Percentiles rank a stretch among this genome's conserved stretches.
phyloP scores from a whole-genome alignment of 2,329 filamentous ascomycete species.

The Epichloe elymi region DNA sequence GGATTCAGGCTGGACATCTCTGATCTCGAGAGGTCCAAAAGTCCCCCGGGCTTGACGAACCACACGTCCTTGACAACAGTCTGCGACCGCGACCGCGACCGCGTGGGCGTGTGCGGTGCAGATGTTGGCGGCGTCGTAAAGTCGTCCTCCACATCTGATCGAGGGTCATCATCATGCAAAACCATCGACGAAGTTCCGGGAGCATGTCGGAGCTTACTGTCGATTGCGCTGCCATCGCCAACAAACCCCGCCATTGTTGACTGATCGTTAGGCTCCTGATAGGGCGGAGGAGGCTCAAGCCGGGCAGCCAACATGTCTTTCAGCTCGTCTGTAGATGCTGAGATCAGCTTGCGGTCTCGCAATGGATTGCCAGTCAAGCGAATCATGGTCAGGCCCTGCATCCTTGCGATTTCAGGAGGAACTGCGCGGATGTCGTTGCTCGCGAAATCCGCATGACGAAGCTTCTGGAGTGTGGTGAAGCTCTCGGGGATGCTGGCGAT shows the following conservation, averaged over 20 bases:
- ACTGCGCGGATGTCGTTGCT: conserved; percentile 70
- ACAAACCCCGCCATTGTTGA: conserved; percentile 11
- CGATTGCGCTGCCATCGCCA: conserved; percentile 20
- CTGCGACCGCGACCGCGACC: conserved; percentile 35
- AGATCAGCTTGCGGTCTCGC: conserved; percentile 73
- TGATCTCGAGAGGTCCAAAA: conserved; percentile 58
- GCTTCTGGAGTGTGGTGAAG: conserved; percentile 50
- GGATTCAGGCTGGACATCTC: conserved; percentile 47
- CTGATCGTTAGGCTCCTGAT: conserved; percentile 19
- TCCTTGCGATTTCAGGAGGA: conserved; percentile 62
- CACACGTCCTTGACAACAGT: conserved; percentile 34
- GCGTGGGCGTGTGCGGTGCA: conserved; percentile 33
- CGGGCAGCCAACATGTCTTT: conserved; percentile 60
- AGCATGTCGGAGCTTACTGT: conserved; percentile 6
- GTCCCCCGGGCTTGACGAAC: conserved; percentile 45
- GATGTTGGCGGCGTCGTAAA: conserved; percentile 47
- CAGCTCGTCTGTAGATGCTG: conserved; percentile 66
- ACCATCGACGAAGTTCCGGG: conserved; percentile 1
- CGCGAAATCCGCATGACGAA: conserved; percentile 71
- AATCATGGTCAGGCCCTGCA: conserved; percentile 65
- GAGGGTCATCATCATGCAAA: conserved; percentile 28
- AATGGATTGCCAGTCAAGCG: conserved; percentile 81
- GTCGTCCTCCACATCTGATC: conserved; percentile 38
- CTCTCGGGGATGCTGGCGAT: conserved; percentile 64
- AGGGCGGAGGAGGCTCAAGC: conserved; percentile 42